Evolutionary conservation across 352 stramenopile genomes (phyloP).

Genomic region (Phytophthora macrochlamydospora): DNA sequence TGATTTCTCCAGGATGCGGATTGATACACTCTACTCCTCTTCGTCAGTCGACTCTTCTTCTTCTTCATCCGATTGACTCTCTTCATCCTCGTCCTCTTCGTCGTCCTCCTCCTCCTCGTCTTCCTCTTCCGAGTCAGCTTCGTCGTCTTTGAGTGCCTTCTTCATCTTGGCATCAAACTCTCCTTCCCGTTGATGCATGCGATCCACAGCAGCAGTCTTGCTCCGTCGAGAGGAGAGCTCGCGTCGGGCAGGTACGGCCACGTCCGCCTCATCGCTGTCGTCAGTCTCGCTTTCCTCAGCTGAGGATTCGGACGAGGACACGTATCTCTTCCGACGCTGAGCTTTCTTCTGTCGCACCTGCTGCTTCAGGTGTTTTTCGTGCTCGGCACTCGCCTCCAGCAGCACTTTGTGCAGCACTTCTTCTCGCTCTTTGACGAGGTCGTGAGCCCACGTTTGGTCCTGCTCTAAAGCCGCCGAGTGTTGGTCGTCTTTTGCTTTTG

Average conservation of each 20-base stretch:
- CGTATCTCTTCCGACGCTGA: constrained; percentile 23
- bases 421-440: constrained; percentile 51
- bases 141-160: constrained; percentile 49
- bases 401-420: constrained; percentile 43
- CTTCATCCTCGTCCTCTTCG: constrained; percentile 28
- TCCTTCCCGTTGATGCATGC: constrained; percentile 62
- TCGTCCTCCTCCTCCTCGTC: constrained; percentile 39
- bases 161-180: constrained; percentile 67
- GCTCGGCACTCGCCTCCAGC: constrained; percentile 32
- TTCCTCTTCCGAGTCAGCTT: constrained; percentile 39
- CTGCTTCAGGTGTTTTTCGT: constrained; percentile 46
- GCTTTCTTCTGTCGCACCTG: constrained; percentile 44
- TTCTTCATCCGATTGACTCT: constrained; percentile 25
- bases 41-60: constrained; percentile 28
- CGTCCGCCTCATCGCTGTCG: constrained; percentile 28
- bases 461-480: constrained; percentile 36
- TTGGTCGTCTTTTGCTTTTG: constrained; percentile 21
- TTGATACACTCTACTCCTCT: constrained; percentile 11
- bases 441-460: constrained; percentile 55
- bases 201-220: constrained; percentile 59
- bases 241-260: constrained; percentile 22
- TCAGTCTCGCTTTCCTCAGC: constrained; percentile 45
- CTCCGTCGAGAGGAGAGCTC: constrained; percentile 57
- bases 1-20: not conserved
- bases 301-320: constrained; percentile 27